These are phyloP conservation scores for Paramecium sexaurelia DNA, from an alignment of 73 alveolate genomes.

Conservation along the genomic window DNA sequence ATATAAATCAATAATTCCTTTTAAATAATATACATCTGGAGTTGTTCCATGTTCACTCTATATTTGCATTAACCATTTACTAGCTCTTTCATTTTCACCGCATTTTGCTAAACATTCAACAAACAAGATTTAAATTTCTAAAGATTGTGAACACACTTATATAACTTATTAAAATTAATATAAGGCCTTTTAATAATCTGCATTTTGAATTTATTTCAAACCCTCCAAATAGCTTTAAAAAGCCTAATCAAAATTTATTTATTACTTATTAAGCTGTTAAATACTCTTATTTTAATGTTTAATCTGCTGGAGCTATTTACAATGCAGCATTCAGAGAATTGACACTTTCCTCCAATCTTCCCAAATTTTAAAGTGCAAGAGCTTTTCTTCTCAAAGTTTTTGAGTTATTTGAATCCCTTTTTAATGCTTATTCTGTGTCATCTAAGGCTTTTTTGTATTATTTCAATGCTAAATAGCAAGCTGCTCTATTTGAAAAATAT, in stretches of 20 bases:
- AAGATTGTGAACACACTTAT: background rate
- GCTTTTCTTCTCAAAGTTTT: slow-evolving; percentile 86
- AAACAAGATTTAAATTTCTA: background rate
- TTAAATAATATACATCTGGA: slow-evolving; percentile 47
- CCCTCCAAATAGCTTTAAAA: background rate
- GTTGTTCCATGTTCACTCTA: slow-evolving; percentile 41
- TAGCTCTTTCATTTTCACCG: slow-evolving; percentile 56
- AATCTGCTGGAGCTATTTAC: slow-evolving; percentile 17
- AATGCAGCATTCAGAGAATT: slow-evolving; percentile 60
- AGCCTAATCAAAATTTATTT: background rate
- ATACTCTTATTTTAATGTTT: background rate
- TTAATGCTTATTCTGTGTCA: slow-evolving; percentile 90
- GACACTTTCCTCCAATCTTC: slow-evolving; percentile 80
- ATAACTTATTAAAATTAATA: background rate
- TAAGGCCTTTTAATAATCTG: background rate
- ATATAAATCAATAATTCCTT: slow-evolving; percentile 56
- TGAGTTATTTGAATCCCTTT: slow-evolving; percentile 76
- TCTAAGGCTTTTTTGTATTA: slow-evolving; percentile 82
- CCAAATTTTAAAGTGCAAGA: slow-evolving; percentile 73
- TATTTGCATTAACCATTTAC: slow-evolving; percentile 49
- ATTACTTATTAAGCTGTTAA: background rate
- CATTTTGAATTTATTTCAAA: background rate
- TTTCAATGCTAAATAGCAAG: slow-evolving; percentile 81
- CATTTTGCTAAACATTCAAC: background rate
- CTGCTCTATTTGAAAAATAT: slow-evolving; percentile 89